Conservation (phyloP, 1,284 basidiomycete genomes). For the Athelia psychrophila region DNA sequence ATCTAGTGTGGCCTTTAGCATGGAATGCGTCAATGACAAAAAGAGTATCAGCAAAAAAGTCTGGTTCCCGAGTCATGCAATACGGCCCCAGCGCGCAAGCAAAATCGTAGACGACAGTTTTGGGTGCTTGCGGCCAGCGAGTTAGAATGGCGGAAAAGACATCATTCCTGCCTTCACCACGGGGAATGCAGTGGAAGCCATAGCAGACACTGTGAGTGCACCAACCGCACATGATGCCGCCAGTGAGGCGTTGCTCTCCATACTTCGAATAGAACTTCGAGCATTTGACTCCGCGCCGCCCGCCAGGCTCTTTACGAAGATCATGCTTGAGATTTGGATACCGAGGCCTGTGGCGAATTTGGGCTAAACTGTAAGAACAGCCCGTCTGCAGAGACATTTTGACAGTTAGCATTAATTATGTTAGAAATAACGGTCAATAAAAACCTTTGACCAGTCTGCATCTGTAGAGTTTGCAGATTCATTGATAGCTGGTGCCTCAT, state of each 20-base stretch:
- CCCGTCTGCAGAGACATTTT: constrained; percentile 17
- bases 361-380: constrained; percentile 20
- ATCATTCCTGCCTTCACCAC: constrained; percentile 33
- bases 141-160: constrained; percentile 35
- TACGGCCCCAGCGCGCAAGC: constrained; percentile 31
- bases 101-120: constrained; percentile 31
- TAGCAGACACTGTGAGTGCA: constrained; percentile 35
- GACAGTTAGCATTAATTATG: not conserved
- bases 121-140: constrained; percentile 26
- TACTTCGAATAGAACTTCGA: constrained; percentile 33
- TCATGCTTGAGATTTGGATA: constrained; percentile 20
- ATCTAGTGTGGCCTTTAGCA: constrained; percentile 25
- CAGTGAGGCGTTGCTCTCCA: constrained; percentile 23
- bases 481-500: not conserved
- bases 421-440: not conserved
- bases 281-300: constrained; percentile 21
- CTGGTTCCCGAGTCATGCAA: constrained; percentile 24
- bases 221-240: constrained; percentile 32
- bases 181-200: constrained; percentile 36
- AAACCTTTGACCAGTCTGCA: not conserved
- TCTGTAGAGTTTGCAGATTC: not conserved
- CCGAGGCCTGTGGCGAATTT: constrained; percentile 18
- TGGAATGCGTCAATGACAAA: constrained; percentile 31
- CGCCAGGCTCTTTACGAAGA: constrained; percentile 4
- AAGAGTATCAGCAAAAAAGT: constrained; percentile 25